Evolutionary conservation across 352 stramenopile species (phyloP).

Genomic region (Phytopythium ostracodes): DNA sequence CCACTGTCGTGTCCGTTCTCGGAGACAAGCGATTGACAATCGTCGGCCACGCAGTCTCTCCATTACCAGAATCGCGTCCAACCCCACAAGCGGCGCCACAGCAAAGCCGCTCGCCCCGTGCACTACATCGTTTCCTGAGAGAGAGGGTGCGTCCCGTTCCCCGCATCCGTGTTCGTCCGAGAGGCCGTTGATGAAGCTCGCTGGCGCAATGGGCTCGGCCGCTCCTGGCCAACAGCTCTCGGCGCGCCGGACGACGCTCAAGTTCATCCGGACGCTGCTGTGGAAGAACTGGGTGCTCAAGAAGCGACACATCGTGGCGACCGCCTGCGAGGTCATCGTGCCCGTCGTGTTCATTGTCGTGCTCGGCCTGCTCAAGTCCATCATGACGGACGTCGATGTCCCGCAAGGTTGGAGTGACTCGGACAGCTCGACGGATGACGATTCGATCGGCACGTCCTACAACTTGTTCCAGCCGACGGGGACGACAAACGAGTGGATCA

Average conservation of each 20-base stretch:
- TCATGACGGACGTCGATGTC: conserved; percentile 24
- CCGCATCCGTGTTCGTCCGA: too few relatives aligned
- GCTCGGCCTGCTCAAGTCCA: conserved; percentile 32
- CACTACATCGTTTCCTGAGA: too few relatives aligned
- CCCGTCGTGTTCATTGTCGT: conserved; percentile 37
- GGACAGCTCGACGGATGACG: conserved; percentile 4
- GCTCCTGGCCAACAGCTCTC: too few relatives aligned
- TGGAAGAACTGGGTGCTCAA: conserved; percentile 51
- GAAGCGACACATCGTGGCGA: conserved; percentile 27
- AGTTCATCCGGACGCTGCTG: conserved; percentile 20
- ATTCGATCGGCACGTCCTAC: conserved; percentile 20
- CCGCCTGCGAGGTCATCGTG: conserved; percentile 28
- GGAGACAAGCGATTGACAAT: too few relatives aligned
- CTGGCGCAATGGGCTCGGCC: too few relatives aligned
- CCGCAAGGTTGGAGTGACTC: conserved; percentile 26
- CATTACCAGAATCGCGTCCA: too few relatives aligned
- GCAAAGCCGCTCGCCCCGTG: too few relatives aligned
- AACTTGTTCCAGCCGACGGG: conserved; percentile 23
- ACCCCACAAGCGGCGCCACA: too few relatives aligned
- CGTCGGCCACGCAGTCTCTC: too few relatives aligned
- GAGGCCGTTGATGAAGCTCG: too few relatives aligned
- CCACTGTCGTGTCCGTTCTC: too few relatives aligned
- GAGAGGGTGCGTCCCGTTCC: too few relatives aligned
- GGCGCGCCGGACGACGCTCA: conserved; percentile 2
- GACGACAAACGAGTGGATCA: conserved; percentile 18